Percentiles rank a stretch among this genome's conserved stretches.
Evolutionary conservation across 1,139 yeast species (phyloP).

Genomic region (Candida sp.): DNA sequence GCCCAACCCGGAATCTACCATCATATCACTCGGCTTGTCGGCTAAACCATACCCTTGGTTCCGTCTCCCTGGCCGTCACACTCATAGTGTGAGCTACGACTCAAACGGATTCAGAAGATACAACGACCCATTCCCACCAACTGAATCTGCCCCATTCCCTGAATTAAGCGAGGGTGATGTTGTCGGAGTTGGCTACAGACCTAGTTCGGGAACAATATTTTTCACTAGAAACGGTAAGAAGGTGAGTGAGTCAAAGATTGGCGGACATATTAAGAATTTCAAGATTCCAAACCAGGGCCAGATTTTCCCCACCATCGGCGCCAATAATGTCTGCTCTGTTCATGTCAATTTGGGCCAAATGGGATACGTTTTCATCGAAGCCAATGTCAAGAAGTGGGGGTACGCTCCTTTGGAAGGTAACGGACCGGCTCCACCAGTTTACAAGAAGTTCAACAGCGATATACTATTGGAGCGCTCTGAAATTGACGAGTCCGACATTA

Average conservation of each 20-base stretch:
- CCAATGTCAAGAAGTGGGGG: constrained; percentile 68
- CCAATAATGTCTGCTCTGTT: constrained; percentile 53
- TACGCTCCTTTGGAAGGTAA: constrained; percentile 63
- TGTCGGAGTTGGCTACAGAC: constrained; percentile 68
- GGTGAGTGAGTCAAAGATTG: constrained; percentile 65
- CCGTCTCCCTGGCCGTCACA: constrained; percentile 52
- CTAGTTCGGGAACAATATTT: constrained; percentile 63
- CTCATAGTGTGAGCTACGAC: constrained; percentile 53
- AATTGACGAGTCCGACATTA: constrained; percentile 51
- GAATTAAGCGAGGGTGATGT: constrained; percentile 60
- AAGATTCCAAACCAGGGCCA: constrained; percentile 42
- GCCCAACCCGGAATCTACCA: constrained; percentile 57
- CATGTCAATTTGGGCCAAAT: constrained; percentile 62
- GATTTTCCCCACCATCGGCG: constrained; percentile 56
- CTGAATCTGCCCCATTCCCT: constrained; percentile 48
- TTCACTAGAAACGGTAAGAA: constrained; percentile 76
- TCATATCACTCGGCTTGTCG: constrained; percentile 50
- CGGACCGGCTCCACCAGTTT: constrained; percentile 68
- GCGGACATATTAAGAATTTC: constrained; percentile 65
- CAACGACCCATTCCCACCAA: constrained; percentile 52
- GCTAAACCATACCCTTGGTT: constrained; percentile 57
- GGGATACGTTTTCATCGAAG: constrained; percentile 64
- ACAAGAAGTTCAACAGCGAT: constrained; percentile 57
- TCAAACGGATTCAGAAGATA: constrained; percentile 55
- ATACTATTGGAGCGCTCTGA: constrained; percentile 59